Base-by-base conservation (phyloP, 2,329 filamentous ascomycete genomes). In the Bipolaris oryzae region DNA sequence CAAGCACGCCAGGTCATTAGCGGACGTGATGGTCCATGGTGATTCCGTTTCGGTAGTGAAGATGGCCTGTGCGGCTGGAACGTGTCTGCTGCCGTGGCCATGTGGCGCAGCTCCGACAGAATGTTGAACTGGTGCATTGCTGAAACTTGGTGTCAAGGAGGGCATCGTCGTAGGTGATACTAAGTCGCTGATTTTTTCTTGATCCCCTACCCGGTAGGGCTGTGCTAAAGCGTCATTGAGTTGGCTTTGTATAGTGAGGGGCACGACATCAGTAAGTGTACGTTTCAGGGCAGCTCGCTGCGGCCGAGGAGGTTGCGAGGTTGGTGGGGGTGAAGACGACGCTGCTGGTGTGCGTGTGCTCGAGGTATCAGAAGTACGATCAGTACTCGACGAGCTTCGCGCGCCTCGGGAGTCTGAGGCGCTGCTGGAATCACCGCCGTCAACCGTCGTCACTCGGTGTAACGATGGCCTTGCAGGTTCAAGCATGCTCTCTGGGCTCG, bases 1-100 rank as follows among this genome's bases (percentile, higher is more conserved):
- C 41, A 99, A 82, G 76, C 95, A 99, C 16, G 95, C 95, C 46
- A 99, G 82, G 74, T 99, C 95, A 73, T 99, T 99, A 47, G 95
- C 95, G 3, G 95, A 91, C 50, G 97, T 85, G 57, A 99, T 97
- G 1, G 94, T 99, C 90, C 92, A 99, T 3, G 94, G 95, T 7
- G 91, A 85, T 62, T 89, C 87, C 13, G 90, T 85, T 76, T 96
- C 91, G n/a, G 95, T 99, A 7, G 94, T 96, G 74, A 99, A 99
- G 55, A 99, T 97, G 50, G 95, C 95, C 75, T 99, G 95, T 5
- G 94, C 91, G 39, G 92, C 91, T 7, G 92, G 92, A 13, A 90
- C 88, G 87, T 92, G 96, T 75, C 95, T 87, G 68, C 91, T 95
- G 55, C 91, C 90, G 76, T 97, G 93, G 7, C 90, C 90, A 75